A percentile compares a stretch with the other conserved stretches of the same genome.
Evolutionary conservation across 2,329 filamentous ascomycete genomes (phyloP).

Genomic region (Penicillium sp.): DNA sequence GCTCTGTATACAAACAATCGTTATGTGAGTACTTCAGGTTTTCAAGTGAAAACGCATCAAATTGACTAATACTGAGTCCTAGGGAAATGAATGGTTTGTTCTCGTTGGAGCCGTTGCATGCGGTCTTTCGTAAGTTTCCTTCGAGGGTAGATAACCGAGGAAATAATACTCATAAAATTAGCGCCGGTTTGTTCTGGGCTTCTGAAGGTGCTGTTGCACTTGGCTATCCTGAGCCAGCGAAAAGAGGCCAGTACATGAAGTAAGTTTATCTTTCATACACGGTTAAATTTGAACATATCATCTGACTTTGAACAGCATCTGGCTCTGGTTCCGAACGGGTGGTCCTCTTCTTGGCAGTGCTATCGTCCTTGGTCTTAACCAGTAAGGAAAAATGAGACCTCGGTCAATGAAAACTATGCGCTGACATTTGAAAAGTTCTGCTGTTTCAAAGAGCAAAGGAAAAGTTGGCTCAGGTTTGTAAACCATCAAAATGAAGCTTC

Average conservation of each 20-base stretch:
- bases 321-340: slow-evolving; percentile 56
- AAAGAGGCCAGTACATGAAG: slow-evolving; percentile 54
- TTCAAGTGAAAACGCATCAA: background rate
- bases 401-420: background rate
- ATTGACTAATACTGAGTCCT: background rate
- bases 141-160: background rate
- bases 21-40: slow-evolving; percentile 21
- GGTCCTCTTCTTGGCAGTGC: slow-evolving; percentile 55
- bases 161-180: background rate
- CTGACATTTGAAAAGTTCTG: slow-evolving; percentile 15
- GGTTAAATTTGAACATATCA: background rate
- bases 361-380: slow-evolving; percentile 53
- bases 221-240: slow-evolving; percentile 53
- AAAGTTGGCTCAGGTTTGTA: slow-evolving; percentile 29
- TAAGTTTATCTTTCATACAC: slow-evolving; percentile 3
- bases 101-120: slow-evolving; percentile 54
- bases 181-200: slow-evolving; percentile 57
- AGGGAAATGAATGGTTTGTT: slow-evolving; percentile 58
- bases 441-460: slow-evolving; percentile 24
- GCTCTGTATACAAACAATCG: slow-evolving; percentile 51
- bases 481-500: background rate
- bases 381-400: slow-evolving; percentile 20
- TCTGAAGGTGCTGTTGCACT: slow-evolving; percentile 56
- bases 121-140: slow-evolving; percentile 45
- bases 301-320: slow-evolving; percentile 34